Percentiles rank a stretch among this genome's conserved stretches.
Evolutionary conservation across 768 basidiomycete species (phyloP).

Genomic region (Trametes maxima): DNA sequence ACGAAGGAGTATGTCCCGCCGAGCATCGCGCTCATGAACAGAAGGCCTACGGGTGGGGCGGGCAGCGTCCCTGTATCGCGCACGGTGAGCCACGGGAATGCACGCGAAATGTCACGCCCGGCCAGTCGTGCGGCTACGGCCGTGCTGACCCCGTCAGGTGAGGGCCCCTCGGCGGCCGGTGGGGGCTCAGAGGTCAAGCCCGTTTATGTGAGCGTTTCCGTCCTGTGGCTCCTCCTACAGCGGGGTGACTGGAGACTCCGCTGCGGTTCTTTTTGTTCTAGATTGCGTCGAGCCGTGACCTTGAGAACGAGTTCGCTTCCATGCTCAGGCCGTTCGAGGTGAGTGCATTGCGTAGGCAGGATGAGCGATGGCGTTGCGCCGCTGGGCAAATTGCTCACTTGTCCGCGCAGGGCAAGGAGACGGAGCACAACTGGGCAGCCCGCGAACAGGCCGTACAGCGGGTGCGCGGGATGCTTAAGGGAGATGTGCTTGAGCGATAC

Average conservation of each 20-base stretch:
- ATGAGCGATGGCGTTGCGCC: neutral
- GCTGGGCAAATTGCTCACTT: neutral
- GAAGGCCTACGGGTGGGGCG: slow-evolving; percentile 40
- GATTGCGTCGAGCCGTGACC: slow-evolving; percentile 84
- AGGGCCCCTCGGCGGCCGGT: slow-evolving; percentile 38
- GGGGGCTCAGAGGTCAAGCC: slow-evolving; percentile 51
- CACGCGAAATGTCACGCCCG: slow-evolving; percentile 55
- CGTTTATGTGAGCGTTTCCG: slow-evolving; percentile 62
- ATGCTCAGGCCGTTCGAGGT: slow-evolving; percentile 87
- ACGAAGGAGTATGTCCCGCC: slow-evolving; percentile 75
- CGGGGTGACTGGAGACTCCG: slow-evolving; percentile 6
- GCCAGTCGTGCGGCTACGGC: slow-evolving; percentile 58
- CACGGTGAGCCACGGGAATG: slow-evolving; percentile 50
- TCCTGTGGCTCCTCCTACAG: neutral
- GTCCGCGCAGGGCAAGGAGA: slow-evolving; percentile 80
- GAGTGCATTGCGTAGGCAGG: slow-evolving; percentile 18
- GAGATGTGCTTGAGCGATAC: slow-evolving; percentile 77
- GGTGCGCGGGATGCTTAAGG: slow-evolving; percentile 89
- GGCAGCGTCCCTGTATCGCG: slow-evolving; percentile 40
- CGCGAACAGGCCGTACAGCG: slow-evolving; percentile 77
- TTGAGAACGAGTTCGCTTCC: slow-evolving; percentile 80
- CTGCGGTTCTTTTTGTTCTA: slow-evolving; percentile 31
- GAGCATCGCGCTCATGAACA: slow-evolving; percentile 62
- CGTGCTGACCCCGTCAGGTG: slow-evolving; percentile 40
- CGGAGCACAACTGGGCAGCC: slow-evolving; percentile 91